Evolutionary conservation across 1,284 basidiomycete species (phyloP).

Genomic region (Ceratobasidium sp.): DNA sequence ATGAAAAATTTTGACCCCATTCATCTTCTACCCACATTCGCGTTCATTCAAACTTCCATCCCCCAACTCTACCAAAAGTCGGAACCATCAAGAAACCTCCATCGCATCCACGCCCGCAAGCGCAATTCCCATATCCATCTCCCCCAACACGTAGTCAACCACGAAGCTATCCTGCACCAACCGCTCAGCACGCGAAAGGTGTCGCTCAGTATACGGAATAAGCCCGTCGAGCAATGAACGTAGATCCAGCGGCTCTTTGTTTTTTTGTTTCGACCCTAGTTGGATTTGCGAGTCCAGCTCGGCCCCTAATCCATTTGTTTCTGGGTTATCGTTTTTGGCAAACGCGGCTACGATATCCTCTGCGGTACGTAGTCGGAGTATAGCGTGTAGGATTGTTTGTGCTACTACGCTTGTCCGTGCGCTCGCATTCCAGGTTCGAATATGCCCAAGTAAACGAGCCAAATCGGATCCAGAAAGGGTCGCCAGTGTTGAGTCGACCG

Average conservation of each 20-base stretch:
- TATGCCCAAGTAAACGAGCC: slow-evolving; percentile 83
- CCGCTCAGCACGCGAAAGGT: slow-evolving; percentile 87
- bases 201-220: slow-evolving; percentile 94
- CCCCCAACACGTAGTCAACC: slow-evolving; percentile 90
- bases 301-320: slow-evolving; percentile 60
- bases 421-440: slow-evolving; percentile 95
- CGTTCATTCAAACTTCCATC: too few species aligned
- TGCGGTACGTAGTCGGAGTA: slow-evolving; percentile 81
- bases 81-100: slow-evolving; percentile 17
- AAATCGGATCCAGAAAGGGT: slow-evolving; percentile 81
- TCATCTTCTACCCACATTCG: too few species aligned
- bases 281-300: slow-evolving; percentile 53
- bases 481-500: slow-evolving; percentile 87
- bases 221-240: slow-evolving; percentile 81
- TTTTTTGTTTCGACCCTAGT: slow-evolving; percentile 50
- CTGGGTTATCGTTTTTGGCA: slow-evolving; percentile 54
- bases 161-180: slow-evolving; percentile 94
- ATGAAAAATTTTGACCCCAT: too few species aligned
- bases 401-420: slow-evolving; percentile 89
- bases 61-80: too few species aligned
- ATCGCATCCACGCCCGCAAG: slow-evolving; percentile 33
- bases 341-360: slow-evolving; percentile 85
- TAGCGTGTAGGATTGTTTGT: slow-evolving; percentile 86
- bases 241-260: slow-evolving; percentile 56
- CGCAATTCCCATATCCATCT: slow-evolving; percentile 79